Evolutionary conservation across 116 monocot species (phyloP).

Genomic region (Dioscorea cayenensis): DNA sequence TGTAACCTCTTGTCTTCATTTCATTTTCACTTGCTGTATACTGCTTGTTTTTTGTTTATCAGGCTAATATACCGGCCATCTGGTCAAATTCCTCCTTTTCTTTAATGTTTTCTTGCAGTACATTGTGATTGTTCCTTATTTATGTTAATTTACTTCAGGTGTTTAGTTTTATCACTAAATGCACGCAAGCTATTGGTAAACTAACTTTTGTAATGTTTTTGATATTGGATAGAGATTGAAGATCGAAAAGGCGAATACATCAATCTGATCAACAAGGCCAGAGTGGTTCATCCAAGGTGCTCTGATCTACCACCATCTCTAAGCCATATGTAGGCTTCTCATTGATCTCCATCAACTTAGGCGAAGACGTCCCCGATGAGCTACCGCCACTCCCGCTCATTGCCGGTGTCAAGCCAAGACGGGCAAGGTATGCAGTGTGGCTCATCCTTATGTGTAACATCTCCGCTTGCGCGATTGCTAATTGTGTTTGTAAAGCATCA

Average conservation of each 20-base stretch:
- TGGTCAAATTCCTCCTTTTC: too few relatives aligned
- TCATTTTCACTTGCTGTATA: too few relatives aligned
- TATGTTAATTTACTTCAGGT: too few relatives aligned
- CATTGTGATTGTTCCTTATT: too few relatives aligned
- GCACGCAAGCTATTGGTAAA: too few relatives aligned
- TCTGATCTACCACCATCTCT: not conserved
- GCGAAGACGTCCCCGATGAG: not conserved
- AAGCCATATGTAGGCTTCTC: not conserved
- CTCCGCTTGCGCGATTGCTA: constrained; percentile 63
- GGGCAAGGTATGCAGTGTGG: constrained; percentile 21
- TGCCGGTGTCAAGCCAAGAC: not conserved
- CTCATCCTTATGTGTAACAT: constrained; percentile 30
- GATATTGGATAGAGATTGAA: not conserved
- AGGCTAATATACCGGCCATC: too few relatives aligned
- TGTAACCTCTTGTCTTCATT: too few relatives aligned
- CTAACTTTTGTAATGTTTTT: too few relatives aligned
- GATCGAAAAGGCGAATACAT: not conserved
- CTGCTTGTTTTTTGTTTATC: too few relatives aligned
- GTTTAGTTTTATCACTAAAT: too few relatives aligned
- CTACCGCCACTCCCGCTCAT: not conserved
- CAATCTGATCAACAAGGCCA: constrained; percentile 1
- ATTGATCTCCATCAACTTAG: not conserved
- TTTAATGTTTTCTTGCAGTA: too few relatives aligned
- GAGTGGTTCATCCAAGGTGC: not conserved
- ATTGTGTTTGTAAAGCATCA: constrained; percentile 47